Percentiles rank a stretch among this genome's conserved stretches.
Conservation (phyloP, 1,284 basidiomycete species). For the Heimioporus retisporus region DNA sequence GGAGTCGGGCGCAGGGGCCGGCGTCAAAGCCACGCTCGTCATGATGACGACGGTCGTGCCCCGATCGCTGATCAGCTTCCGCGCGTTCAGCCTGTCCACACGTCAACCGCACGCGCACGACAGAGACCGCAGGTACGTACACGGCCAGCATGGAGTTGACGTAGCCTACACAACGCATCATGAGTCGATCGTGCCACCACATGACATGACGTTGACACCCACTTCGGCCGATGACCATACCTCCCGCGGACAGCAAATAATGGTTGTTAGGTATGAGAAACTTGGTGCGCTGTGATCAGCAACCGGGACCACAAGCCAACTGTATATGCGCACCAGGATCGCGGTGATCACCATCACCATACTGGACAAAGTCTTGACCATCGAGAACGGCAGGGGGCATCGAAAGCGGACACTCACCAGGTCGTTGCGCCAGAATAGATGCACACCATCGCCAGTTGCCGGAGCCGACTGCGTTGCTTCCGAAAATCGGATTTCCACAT, state of each 20-base stretch:
- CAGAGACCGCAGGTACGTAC: background rate
- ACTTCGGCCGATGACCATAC: background rate
- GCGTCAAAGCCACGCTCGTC: too few relatives aligned
- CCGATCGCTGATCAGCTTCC: background rate
- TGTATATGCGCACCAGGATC: background rate
- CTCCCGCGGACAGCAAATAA: background rate
- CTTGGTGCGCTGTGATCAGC: background rate
- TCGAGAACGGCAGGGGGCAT: too few relatives aligned
- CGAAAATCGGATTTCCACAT: constrained; percentile 4
- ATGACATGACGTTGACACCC: background rate
- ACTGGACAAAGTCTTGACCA: background rate
- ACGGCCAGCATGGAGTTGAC: background rate
- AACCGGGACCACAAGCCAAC: background rate
- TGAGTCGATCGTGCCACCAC: too few relatives aligned
- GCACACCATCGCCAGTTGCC: constrained; percentile 1
- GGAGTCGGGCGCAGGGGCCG: too few relatives aligned
- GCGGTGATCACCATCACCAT: background rate
- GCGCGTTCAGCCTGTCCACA: background rate
- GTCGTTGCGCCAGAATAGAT: background rate
- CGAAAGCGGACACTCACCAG: too few relatives aligned
- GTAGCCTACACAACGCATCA: background rate
- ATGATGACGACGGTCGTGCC: too few relatives aligned
- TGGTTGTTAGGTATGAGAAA: background rate
- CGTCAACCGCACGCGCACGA: background rate
- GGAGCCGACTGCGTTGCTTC: background rate